Base-by-base conservation (phyloP, 345 rosid species). In the Lepidium sativum region DNA sequence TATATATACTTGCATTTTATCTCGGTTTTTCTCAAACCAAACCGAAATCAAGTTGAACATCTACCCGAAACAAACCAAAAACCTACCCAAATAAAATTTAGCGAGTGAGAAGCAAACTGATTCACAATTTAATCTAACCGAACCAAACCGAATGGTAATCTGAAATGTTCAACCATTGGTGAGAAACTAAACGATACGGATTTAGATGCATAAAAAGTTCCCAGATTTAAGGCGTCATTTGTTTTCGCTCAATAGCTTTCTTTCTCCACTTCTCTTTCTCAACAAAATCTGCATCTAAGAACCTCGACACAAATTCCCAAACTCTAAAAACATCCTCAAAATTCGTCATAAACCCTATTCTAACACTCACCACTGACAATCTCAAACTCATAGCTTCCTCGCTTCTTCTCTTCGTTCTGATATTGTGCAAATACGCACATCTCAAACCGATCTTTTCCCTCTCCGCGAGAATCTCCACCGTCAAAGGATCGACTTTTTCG, bases 251-350 rank as follows among this genome's bases (percentile, higher is more conserved):
- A 39, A 89, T 81, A 69, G 91, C 87, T 34, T 63, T 71, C 70
- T 82, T 84, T 60, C 98, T 80, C 98, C 98, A 87, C 54, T 76
- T 83, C 80, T 89, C 97, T 61, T 92, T 89, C 88, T 89, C 92
- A 10, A 92, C 84, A 65, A 89, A 92, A 72, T 92, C 98, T 1
- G 94, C 97, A 67, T 92, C 98, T 75, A 92, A 60, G 67, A 92
- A 92, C 53, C 83, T 59, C 8, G 97, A 82, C 62, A 84, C 83
- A 77, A 92, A 87, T 23, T 58, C 72, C 98, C 98, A 92, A 17
- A 87, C 74, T 80, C 80, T 83, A 48, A 84, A 82, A 14, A 80
- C 71, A 41, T 92, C 97, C 58, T 86, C 94, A 54, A 89, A 92
- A 64, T 82, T 81, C 17, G 90, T 89, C 85, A 89, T 65, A 58